Base-by-base conservation (phyloP, 108 stramenopile genomes). In the Cafeteria roenbergensis region DNA sequence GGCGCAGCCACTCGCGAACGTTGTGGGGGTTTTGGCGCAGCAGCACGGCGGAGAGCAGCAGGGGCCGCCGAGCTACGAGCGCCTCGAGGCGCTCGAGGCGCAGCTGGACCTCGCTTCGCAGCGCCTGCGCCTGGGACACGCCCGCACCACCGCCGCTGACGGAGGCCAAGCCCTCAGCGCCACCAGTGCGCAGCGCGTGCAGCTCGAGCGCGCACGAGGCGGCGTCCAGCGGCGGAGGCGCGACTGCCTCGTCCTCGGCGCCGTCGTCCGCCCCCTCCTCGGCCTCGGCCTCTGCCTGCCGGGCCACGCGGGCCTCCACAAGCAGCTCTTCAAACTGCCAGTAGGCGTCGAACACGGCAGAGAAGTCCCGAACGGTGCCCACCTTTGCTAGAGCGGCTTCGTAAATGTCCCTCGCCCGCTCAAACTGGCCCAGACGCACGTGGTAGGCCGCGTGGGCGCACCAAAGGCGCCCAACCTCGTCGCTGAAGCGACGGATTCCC, bases 21-120 rank as follows among this genome's bases (percentile, higher is more conserved):
- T 91, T 91, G 66, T 91, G 86, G 0, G 93, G 96, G 78, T 98
- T 98, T 70, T 98, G 96, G 42, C 93, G 84, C 51, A 98, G 71
- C 34, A 92, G 62, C 1, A 98, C 96, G 33, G 84, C 78, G 69
- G 88, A 90, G 36, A 97, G 80, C 8, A 98, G 72, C 8, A 98
- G 64, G 0, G 97, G 94, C 33, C 94, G 84, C 38, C 92, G 82
- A n/a, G 79, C 78, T 57, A 92, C 86, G 73, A 98, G 80, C 66
- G 90, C 79, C 69, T 95, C 93, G 9, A 94, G 87, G 28, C 93
- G 82, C 8, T 91, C 90, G 70, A 98, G 71, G 28, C 91, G 87
- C 38, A 94, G 70, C 66, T 93, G 90, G 51, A 94, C 70, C 71
- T 93, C 92, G 51, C 36, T 61, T n/a, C n/a, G n/a, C 66, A 8